Evolutionary conservation across 345 rosid genomes (phyloP), one percentile per base, ranked within the genome.

Genomic region (Draba incana): DNA sequence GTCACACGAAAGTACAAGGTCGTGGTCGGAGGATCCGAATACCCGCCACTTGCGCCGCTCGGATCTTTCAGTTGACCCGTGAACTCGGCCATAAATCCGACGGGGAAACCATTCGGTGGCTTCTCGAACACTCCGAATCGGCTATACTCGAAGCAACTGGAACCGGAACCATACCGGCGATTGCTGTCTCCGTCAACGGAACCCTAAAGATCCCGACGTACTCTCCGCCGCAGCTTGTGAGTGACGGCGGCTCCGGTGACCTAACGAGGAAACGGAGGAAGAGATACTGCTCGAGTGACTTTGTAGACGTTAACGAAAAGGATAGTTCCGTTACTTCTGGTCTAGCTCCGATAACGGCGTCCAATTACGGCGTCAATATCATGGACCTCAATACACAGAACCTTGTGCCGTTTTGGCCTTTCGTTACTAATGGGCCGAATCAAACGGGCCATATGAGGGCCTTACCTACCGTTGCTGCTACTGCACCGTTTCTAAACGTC

Each of bases 1-100:
- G 96, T 25, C 97, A 91, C 81, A 84, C 92, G 0, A 90, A 90
- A 71, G 97, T 90, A 4, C 96, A 90, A 60, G 97, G 97, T 37
- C 91, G 92, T 4, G 97, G 97, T 41, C 83, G 92, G 47, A 80
- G 96, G 75, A 72, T 88, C 57, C 85, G 92, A 57, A 82, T 91
- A 68, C 92, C 96, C 0, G 85, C 88, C 35, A 61, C 85, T 4
- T 90, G 91, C 57, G 92, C 92, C 27, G 88, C 91, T n/a, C 83
- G 96, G 84, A 69, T 88, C 49, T 90, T 89, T 64, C 97, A 90
- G n/a, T 72, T 88, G 47, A 90, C 94, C 10, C 79, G 87, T 31
- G 92, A 91, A 63, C 82, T 91, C 2, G 87, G 89, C 8, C 91
- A 85, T 70, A 88, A 83, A 75, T 84, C 90, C 41, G 97, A 88